Base-by-base conservation (phyloP, 495 filamentous ascomycete species). In the Penicillium manginii region DNA sequence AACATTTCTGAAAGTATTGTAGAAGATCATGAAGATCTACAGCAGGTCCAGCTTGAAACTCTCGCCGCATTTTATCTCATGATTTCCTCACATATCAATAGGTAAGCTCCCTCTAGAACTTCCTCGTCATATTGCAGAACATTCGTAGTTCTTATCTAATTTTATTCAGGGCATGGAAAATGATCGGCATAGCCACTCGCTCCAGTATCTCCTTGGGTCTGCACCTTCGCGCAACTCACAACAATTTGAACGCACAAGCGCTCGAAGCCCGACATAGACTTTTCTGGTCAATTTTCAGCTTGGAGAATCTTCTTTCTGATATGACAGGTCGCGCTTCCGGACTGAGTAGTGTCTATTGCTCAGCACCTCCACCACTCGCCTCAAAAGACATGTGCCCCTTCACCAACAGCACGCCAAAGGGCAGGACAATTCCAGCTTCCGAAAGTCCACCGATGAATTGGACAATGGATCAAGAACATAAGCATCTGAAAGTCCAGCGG, bases 321-420 rank as follows among this genome's bases (percentile, higher is more conserved):
- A 81, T 83, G 64, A 83, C 79, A 5, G 82, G 82, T 2, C 74
- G 82, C 18, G 80, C 81, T 6, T 73, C 73, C 35, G 74, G 70
- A 47, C 74, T 83, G 23, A 67, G 70, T 18, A 72, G 31, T 21
- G 51, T 37, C 29, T 54, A 55, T 12, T 39, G 11, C 35, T 39
- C 35, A 39, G 35, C 8, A 39, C 35, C 35, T 39, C 35, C 35
- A 10, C 35, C 35, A 12, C 35, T 39, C 4, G 35, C 35, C 9
- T 39, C 35, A 39, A n/a, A 10, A 39, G 35, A 39, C 5, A 39
- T 39, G 35, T n/a, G 15, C 15, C 35, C 35, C 4, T 39, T 39
- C 35, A 39, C 35, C 35, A 39, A 39, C 15, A 2, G 15, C 15
- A 6, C 35, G 9, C 35, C 4, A 39, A 39, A 39, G 11, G 35